Base-by-base conservation (phyloP, 1,284 basidiomycete genomes). In the Trichosporon faecale region DNA sequence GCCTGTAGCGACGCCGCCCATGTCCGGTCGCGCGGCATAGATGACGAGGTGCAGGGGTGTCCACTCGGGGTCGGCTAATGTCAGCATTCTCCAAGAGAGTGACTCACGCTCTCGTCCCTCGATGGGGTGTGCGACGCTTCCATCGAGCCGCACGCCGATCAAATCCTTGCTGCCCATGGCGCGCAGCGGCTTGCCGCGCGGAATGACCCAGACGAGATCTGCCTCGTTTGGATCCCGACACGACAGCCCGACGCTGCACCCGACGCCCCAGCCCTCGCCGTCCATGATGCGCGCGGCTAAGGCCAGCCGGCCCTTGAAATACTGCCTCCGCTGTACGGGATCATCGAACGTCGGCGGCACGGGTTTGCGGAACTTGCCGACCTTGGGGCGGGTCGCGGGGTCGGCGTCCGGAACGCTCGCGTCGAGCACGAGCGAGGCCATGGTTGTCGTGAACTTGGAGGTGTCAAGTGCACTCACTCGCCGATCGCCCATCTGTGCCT, bases 211-310 rank as follows among this genome's bases (percentile, higher is more conserved):
- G 25, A 77, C 70, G 25, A 73, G 49, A 1, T 67, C 52, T 1
- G 46, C 23, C 60, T 77, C 70, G 35, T 68, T 37, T 2, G 73
- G 71, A 44, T 76, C 75, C 2, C 76, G 72, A 25, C 74, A 73
- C 1, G 74, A 73, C 12, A 77, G 72, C 12, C 71, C 70, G 44
- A 74, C 66, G 2, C 66, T 69, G 55, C 72, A 75, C 1, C 74
- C 75, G n/a, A 76, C 68, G 4, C 75, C 74, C 76, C 76, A 77
- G 2, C 76, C 76, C 27, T 75, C 69, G 23, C 64, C 70, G 37
- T 72, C 72, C 35, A 77, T 68, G 46, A 77, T 71, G 18, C 76
- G 71, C 35, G 72, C 74, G 1, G 74, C 76, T 46, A 76, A 70
- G 7, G 76, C 75, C 1, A 77, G 68, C 9, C 69, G 67, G 14